These are phyloP conservation scores for Penicillium digitatum DNA, from an alignment of 2,329 filamentous ascomycete species.

Conservation along the genomic window DNA sequence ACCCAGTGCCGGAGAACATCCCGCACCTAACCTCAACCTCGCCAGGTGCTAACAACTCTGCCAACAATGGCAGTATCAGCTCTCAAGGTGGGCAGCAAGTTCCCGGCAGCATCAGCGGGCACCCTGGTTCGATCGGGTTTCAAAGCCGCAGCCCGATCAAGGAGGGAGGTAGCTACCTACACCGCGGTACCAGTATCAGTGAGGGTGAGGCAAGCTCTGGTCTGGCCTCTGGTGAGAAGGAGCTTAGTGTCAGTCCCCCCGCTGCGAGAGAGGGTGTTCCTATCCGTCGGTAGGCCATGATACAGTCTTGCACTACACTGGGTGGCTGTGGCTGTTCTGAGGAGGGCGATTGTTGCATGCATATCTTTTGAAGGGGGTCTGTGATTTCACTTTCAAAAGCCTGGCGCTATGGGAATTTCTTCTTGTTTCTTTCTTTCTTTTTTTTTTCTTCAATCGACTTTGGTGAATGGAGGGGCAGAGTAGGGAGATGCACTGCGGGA, in stretches of 20 bases:
- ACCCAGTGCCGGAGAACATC: constrained; percentile 92
- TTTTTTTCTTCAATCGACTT: background rate
- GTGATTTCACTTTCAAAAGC: constrained; percentile 31
- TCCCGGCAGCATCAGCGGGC: constrained; percentile 42
- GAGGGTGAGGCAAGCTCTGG: constrained; percentile 31
- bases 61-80: constrained; percentile 26
- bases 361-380: constrained; percentile 11
- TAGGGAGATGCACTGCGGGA: constrained; percentile 20
- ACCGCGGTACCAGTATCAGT: constrained; percentile 71
- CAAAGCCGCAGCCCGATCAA: constrained; percentile 78
- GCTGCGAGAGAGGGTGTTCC: constrained; percentile 55
- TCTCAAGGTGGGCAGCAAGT: constrained; percentile 38
- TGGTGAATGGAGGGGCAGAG: background rate
- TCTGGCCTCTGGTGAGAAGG: constrained; percentile 43
- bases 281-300: constrained; percentile 54
- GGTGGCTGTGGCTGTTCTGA: constrained; percentile 7
- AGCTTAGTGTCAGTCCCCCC: constrained; percentile 46
- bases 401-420: constrained; percentile 33
- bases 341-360: constrained; percentile 11
- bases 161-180: constrained; percentile 74
- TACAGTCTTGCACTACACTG: constrained; percentile 1
- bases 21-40: constrained; percentile 75
- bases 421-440: background rate
- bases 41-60: constrained; percentile 37
- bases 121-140: constrained; percentile 39